Base-by-base conservation (phyloP, 2,329 filamentous ascomycete species). In the Phialocephala sp. region DNA sequence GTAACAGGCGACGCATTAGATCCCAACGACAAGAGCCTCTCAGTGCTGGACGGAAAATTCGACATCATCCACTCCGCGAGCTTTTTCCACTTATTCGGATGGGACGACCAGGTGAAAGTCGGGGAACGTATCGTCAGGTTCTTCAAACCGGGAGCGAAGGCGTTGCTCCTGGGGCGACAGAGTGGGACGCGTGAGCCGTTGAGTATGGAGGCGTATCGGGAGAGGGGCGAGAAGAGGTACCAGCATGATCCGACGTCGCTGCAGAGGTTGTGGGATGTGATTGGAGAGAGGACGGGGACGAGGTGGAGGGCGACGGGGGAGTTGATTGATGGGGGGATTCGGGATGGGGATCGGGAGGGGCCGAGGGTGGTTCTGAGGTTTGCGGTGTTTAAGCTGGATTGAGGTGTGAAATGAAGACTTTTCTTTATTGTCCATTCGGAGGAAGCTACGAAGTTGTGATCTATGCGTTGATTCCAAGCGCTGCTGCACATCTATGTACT, bases 51-150 rank as follows among this genome's bases (percentile, higher is more conserved):
- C 20, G 77, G 77, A 5, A 73, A 76, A 20, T 32, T 32, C 27
- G 78, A 82, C 62, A 76, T 83, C 12, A 67, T 83, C 6, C 73
- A 80, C 41, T 73, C 80, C 1, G 75, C 75, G 0, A 78, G 78
- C 0, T 80, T 82, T 71, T 77, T 83, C 56, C 81, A 83, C 60
- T 72, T 82, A 8, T 83, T 81, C 68, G 73, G 75, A 37, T 79
- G 75, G 70, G 76, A 79, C 0, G 71, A 72, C 4, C 80, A 82
- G 27, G 27, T 64, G 9, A 62, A 45, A 20, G 50, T 57, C n/a
- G 60, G 63, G 6, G n/a, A 32, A 20, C 9, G 22, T 2, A 4
- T 54, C 2, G 50, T 54, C 8, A 54, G 18, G 32, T 32, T 54
- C 11, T 54, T 54, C 4, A 54, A 20, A 15, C 20, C 11, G 50